phyloP scores from a whole-genome alignment of 306 rosid genomes.

The Sechiopsis laciniata region DNA sequence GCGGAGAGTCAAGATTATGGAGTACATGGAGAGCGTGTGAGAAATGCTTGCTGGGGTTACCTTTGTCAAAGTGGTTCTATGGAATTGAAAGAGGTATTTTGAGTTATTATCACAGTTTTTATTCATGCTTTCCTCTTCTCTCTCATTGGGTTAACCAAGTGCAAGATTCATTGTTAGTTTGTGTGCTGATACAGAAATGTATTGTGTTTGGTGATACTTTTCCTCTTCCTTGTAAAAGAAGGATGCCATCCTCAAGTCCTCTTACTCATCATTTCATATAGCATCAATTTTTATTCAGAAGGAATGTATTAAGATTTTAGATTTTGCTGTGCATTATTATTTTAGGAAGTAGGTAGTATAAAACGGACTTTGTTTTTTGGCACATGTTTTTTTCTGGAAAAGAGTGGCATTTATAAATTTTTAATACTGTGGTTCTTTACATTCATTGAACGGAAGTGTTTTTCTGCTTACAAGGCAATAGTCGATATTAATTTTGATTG shows the following conservation, averaged over 20 bases:
- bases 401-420: not conserved
- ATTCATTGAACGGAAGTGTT: not conserved
- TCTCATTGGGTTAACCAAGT: not conserved
- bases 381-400: not conserved
- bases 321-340: slow-evolving; percentile 2
- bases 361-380: not conserved
- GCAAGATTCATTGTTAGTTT: not conserved
- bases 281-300: not conserved
- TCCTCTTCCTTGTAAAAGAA: not conserved
- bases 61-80: slow-evolving; percentile 98
- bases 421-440: not conserved
- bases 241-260: slow-evolving; percentile 10
- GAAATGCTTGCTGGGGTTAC: slow-evolving; percentile 99
- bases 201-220: not conserved
- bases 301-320: not conserved
- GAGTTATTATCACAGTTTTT: not conserved
- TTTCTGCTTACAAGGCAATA: not conserved
- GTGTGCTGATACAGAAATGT: not conserved
- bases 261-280: not conserved
- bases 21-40: slow-evolving; percentile 86
- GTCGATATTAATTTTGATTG: not conserved
- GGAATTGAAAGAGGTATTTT: slow-evolving; percentile 90
- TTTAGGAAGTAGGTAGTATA: not conserved
- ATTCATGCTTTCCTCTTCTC: not conserved
- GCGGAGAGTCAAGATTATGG: slow-evolving; percentile 97